Base-by-base conservation (phyloP, 2,329 filamentous ascomycete species). In the Podosphaera xanthii region DNA sequence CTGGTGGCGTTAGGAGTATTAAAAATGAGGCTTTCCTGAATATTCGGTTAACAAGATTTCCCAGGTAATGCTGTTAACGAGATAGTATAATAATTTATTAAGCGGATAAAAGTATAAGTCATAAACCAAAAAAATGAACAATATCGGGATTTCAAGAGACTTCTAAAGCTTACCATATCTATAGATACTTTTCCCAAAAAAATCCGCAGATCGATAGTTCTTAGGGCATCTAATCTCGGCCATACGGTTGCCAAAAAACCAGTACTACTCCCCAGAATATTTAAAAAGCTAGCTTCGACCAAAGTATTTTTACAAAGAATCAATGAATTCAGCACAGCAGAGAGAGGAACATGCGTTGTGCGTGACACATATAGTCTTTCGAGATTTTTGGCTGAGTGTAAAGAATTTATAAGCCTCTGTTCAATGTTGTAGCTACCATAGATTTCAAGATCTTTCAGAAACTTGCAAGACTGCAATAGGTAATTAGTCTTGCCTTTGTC, bases 391-490 rank as follows among this genome's bases (percentile, higher is more conserved):
- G 65, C 62, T 10, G 54, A 44, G 2, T 63, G 61, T 7, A 68
- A 53, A 6, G 65, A 61, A 30, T 60, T 56, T 4, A 58, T 59
- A 33, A 69, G 61, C 5, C 66, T 62, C 14, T 65, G 62, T 6
- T 67, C 67, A 61, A 69, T 63, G 33, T 60, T 9, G 1, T 63
- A 61, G 31, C 30, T 59, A 3, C 64, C 65, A 44, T 40, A 8
- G 8, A 69, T 60, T 35, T 66, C 64, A 7, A 70, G 59, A 10
- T 63, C 56, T 56, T 55, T 58, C 9, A 69, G 63, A 6, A 62
- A 60, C 48, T 63, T 65, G 59, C 68, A 69, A 9, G 60, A 63
- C 54, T 60, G 63, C 3, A 61, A 64, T 8, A 70, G 54, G 36
- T 63, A 65, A 8, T 36, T 50, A 58, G 67, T 57, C 55, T 63